Conservation (phyloP, 805 yeast genomes). For the Cyberlindnera suaveolens region DNA sequence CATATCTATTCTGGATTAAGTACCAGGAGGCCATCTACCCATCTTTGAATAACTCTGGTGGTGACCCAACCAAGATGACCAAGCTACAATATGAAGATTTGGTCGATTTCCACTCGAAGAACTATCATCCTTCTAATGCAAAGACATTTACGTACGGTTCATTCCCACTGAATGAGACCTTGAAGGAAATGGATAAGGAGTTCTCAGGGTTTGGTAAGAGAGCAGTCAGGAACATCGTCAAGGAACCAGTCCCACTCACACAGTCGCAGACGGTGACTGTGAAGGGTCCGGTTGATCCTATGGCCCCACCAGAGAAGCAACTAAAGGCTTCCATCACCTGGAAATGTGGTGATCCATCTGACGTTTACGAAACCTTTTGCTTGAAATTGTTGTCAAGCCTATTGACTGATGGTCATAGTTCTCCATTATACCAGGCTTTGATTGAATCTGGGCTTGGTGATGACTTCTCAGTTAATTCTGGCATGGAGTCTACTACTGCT, state of each 20-base stretch:
- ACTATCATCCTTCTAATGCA: constrained; percentile 90
- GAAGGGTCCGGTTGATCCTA: constrained; percentile 80
- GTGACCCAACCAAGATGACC: constrained; percentile 82
- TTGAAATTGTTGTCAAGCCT: constrained; percentile 66
- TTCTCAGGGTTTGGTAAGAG: constrained; percentile 51
- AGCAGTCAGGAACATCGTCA: constrained; percentile 26
- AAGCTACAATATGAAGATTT: constrained; percentile 68
- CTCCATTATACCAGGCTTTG: constrained; percentile 81
- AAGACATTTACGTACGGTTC: constrained; percentile 85
- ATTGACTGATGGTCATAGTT: constrained; percentile 84
- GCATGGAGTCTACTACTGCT: constrained; percentile 77
- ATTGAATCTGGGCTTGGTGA: constrained; percentile 82
- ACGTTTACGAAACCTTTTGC: constrained; percentile 63
- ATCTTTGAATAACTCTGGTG: constrained; percentile 84
- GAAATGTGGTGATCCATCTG: constrained; percentile 71
- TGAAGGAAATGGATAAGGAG: constrained; percentile 47
- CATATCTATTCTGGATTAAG: constrained; percentile 78
- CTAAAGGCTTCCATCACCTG: constrained; percentile 81
- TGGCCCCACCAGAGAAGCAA: constrained; percentile 62
- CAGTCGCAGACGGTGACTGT: constrained; percentile 31
- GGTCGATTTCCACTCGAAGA: constrained; percentile 62
- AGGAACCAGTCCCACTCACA: constrained; percentile 26
- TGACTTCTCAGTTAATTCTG: constrained; percentile 83
- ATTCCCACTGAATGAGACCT: constrained; percentile 55
- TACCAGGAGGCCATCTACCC: constrained; percentile 83